Base-by-base conservation (phyloP, 116 monocot genomes). In the Iris pallida region DNA sequence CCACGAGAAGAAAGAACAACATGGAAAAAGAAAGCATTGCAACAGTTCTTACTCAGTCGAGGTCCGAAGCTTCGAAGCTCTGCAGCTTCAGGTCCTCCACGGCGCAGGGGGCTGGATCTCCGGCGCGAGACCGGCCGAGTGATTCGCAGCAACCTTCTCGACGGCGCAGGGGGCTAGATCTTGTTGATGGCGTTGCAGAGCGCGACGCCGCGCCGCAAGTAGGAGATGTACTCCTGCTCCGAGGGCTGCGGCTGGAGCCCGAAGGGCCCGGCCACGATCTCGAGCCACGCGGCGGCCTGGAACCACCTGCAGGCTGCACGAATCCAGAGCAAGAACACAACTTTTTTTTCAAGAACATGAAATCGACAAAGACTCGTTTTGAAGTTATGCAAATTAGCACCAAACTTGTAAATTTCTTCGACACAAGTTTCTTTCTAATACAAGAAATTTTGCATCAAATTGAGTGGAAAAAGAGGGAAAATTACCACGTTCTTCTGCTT, bases 181-280 rank as follows among this genome's bases (percentile, higher is more conserved):
- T 85, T 92, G 65, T 92, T 92, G 17, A 92, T 76, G 52, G 73
- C 54, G 45, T 83, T 85, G 80, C 92, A 92, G 0, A 92, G 88
- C 20, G 82, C 71, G 15, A 88, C 67, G 4, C 88, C 92, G 49
- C 69, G 88, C 66, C 83, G 75, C 61, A 92, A 68, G 77, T 76
- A 76, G 55, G 85, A 59, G 46, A 82, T 57, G 48, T 88, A 88
- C 41, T 92, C 85, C 18, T 73, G 65, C 70, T 92, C 92, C 1
- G 92, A 78, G 0, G 92, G 92, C 20, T 73, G 57, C 2, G 62
- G 20, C 0, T 85, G 16, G 30, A 92, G 20, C 1, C 76, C 71
- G 12, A 92, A 55, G 19, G 88, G 78, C 0, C 92, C 92, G 0
- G 42, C 61, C 70, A 85, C 70, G 61, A 47, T 72, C 18, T 85